A percentile compares a stretch with the other conserved stretches of the same genome.
These are phyloP conservation scores for Plenodomus biglobosus DNA, from an alignment of 2,329 filamentous ascomycete genomes.

Conservation along the genomic window DNA sequence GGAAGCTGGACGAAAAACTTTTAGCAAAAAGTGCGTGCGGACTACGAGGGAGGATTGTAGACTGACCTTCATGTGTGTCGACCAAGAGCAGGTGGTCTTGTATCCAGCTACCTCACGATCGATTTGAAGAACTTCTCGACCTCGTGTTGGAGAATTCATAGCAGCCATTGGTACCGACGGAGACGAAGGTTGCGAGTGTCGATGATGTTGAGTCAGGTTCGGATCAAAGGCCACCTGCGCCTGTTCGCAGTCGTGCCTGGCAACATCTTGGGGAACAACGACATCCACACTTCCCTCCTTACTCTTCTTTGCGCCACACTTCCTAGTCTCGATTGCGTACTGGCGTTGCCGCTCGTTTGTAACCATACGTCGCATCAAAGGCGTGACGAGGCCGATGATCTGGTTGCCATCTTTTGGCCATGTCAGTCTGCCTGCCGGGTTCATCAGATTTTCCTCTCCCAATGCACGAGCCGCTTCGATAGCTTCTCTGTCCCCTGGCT, in stretches of 20 bases:
- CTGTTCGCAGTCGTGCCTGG: conserved; percentile 11
- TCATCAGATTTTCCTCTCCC: conserved; percentile 45
- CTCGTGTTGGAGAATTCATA: background rate
- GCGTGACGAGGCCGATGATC: conserved; percentile 60
- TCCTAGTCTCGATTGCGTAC: conserved; percentile 60
- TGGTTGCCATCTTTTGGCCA: conserved; percentile 60
- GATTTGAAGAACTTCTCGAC: background rate
- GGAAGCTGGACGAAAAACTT: conserved; percentile 10
- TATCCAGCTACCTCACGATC: background rate
- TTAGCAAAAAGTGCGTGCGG: background rate
- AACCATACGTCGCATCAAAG: conserved; percentile 59
- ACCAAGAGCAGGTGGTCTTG: background rate
- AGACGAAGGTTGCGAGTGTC: conserved; percentile 1
- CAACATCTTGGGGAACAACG: conserved; percentile 16
- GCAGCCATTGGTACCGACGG: conserved; percentile 1
- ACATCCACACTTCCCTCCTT: conserved; percentile 29
- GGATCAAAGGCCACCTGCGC: conserved; percentile 12
- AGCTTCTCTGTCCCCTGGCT: conserved; percentile 37
- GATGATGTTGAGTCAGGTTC: conserved; percentile 3
- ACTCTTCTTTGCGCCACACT: conserved; percentile 47
- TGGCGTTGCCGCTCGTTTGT: conserved; percentile 61
- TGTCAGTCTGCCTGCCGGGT: conserved; percentile 43
- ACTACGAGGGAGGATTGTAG: background rate
- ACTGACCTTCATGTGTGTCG: background rate
- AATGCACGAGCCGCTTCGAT: conserved; percentile 38